Evolutionary conservation across 179 eudicot genomes (phyloP).

Genomic region (Spinacia oleracea): DNA sequence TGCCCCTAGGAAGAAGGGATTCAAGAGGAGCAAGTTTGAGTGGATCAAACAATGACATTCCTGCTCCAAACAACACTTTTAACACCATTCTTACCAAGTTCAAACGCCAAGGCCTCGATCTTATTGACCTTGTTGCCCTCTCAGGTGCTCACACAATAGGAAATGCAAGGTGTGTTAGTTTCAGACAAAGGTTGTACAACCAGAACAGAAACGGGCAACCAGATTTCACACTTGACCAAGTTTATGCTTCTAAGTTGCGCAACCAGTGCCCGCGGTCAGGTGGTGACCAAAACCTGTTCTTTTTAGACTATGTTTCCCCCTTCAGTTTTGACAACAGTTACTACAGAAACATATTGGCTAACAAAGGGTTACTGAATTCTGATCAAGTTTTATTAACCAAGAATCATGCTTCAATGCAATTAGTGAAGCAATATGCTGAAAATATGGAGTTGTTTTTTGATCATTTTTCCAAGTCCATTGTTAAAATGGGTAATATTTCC

Average conservation of each 20-base stretch:
- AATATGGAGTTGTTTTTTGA: conserved; percentile 56
- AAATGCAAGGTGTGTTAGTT: conserved; percentile 71
- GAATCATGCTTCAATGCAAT: conserved; percentile 40
- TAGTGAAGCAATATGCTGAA: conserved; percentile 72
- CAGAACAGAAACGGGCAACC: conserved; percentile 56
- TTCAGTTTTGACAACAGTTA: conserved; percentile 66
- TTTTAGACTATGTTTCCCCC: conserved; percentile 60
- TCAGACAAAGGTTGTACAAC: conserved; percentile 81
- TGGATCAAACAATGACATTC: conserved; percentile 78
- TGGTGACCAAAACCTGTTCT: conserved; percentile 68
- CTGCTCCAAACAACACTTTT: conserved; percentile 79
- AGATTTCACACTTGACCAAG: conserved; percentile 48
- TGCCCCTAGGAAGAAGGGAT: conserved; percentile 85
- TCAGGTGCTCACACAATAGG: conserved; percentile 91
- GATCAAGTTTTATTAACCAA: conserved; percentile 63
- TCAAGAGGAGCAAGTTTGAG: conserved; percentile 66
- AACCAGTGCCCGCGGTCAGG: conserved; percentile 66
- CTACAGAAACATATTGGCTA: conserved; percentile 61
- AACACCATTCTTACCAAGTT: conserved; percentile 73
- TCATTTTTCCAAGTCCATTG: conserved; percentile 75
- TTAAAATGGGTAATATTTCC: conserved; percentile 80
- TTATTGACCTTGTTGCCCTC: conserved; percentile 72
- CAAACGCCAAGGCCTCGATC: conserved; percentile 54
- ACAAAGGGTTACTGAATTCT: conserved; percentile 59
- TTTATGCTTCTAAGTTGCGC: conserved; percentile 55